Evolutionary conservation across 192 early-diverging fungal species (phyloP).

Genomic region (Physocladia obscura): DNA sequence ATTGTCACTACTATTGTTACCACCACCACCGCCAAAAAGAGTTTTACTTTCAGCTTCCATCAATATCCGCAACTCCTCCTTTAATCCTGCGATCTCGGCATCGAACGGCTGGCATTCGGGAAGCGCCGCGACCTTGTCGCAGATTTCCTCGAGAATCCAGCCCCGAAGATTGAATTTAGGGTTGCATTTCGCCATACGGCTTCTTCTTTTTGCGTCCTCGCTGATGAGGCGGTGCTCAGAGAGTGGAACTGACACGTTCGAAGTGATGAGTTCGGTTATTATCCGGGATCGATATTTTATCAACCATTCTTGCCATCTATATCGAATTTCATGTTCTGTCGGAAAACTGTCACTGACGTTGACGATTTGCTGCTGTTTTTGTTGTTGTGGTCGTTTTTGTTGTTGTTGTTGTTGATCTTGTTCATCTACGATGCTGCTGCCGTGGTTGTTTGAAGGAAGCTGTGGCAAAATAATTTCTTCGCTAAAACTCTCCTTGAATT

Average conservation of each 20-base stretch:
- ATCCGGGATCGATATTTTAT: constrained; percentile 61
- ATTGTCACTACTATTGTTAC: too few species aligned
- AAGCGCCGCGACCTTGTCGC: constrained; percentile 35
- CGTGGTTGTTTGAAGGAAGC: too few species aligned
- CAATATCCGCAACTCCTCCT: constrained; percentile 21
- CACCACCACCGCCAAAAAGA: too few species aligned
- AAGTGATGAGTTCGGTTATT: constrained; percentile 31
- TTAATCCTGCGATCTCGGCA: constrained; percentile 18
- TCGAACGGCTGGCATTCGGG: constrained; percentile 17
- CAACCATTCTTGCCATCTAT: constrained; percentile 53
- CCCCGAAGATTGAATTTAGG: constrained; percentile 78
- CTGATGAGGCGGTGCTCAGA: neutral
- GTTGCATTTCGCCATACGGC: constrained; percentile 69
- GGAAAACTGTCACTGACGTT: constrained; percentile 23
- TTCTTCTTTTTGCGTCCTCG: constrained; percentile 37
- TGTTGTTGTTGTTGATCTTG: too few species aligned
- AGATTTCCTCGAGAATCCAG: constrained; percentile 69
- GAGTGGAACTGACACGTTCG: neutral
- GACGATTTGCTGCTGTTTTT: neutral
- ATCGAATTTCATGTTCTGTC: constrained; percentile 29
- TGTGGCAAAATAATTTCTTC: too few species aligned
- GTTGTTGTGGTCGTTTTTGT: too few species aligned
- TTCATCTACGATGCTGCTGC: too few species aligned
- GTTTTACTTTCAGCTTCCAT: neutral
- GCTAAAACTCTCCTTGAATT: neutral